A percentile compares a stretch with the other conserved stretches of the same genome.
These are phyloP conservation scores for Phytophthora cajani DNA, from an alignment of 352 stramenopile genomes.

Conservation along the genomic window DNA sequence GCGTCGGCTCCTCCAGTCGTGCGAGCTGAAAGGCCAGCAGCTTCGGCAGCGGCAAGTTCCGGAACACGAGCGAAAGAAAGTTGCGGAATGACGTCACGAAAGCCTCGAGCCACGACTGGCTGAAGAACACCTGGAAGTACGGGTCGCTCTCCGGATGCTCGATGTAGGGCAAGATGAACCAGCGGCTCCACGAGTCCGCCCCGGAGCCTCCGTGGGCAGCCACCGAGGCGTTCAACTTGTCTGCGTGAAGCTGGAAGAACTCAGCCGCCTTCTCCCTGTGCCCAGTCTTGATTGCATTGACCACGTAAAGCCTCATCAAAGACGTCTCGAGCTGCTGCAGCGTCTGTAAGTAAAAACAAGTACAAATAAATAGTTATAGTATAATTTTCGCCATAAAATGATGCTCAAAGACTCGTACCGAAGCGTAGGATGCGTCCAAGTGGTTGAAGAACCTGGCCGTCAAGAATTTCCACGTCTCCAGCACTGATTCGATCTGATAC, in stretches of 20 bases:
- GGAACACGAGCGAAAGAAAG: slow-evolving; percentile 81
- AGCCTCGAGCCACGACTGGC: slow-evolving; percentile 70
- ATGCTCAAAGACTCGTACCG: slow-evolving; percentile 35
- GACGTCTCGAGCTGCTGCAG: slow-evolving; percentile 72
- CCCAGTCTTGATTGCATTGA: slow-evolving; percentile 77
- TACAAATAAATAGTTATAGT: slow-evolving; percentile 9
- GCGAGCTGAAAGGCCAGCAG: slow-evolving; percentile 79
- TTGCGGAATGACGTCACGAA: slow-evolving; percentile 83
- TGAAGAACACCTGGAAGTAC: slow-evolving; percentile 84
- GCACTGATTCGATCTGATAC: slow-evolving; percentile 76
- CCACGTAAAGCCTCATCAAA: slow-evolving; percentile 75
- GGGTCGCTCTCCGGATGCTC: slow-evolving; percentile 72
- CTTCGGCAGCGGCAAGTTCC: slow-evolving; percentile 75
- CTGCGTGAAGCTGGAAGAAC: slow-evolving; percentile 77
- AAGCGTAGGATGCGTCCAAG: slow-evolving; percentile 73
- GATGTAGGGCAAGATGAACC: slow-evolving; percentile 87
- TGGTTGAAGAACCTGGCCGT: slow-evolving; percentile 82
- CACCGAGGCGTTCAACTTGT: slow-evolving; percentile 65
- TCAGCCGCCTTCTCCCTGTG: slow-evolving; percentile 74
- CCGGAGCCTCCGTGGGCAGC: slow-evolving; percentile 22
- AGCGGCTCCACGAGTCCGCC: slow-evolving; percentile 72
- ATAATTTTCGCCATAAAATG: background rate
- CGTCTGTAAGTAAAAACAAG: slow-evolving; percentile 42
- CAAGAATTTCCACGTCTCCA: slow-evolving; percentile 86
- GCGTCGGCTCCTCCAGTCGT: slow-evolving; percentile 68